These are phyloP conservation scores for Hypoxylon sp. DNA, from an alignment of 2,329 filamentous ascomycete species.

Conservation along the genomic window DNA sequence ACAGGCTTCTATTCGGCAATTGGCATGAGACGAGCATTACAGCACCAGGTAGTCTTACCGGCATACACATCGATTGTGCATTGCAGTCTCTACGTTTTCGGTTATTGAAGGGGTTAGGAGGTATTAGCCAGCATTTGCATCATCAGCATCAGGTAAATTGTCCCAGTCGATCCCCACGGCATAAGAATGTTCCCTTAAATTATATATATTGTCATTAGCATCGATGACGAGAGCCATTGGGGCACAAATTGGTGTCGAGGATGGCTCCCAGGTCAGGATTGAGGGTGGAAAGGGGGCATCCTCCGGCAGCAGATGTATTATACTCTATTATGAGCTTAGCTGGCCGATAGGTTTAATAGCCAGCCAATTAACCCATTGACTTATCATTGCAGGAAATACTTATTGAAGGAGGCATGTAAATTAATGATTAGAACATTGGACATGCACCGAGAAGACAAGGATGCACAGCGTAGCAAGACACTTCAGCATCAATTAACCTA, in stretches of 20 bases:
- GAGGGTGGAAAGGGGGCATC: neutral
- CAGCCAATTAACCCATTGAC: neutral
- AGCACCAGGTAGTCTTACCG: neutral
- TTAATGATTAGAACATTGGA: neutral
- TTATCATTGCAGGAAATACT: too few species aligned
- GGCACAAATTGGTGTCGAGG: neutral
- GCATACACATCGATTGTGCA: neutral
- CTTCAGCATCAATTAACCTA: conserved; percentile 4
- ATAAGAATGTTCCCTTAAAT: neutral
- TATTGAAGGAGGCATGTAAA: too few species aligned
- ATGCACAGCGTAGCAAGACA: neutral
- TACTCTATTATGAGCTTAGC: neutral
- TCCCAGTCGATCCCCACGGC: neutral
- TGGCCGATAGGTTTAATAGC: neutral
- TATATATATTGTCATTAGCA: neutral
- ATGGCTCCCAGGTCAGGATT: neutral
- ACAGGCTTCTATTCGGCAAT: neutral
- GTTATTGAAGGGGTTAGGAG: neutral
- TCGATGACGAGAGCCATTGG: neutral
- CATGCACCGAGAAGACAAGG: neutral
- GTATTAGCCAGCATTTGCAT: neutral
- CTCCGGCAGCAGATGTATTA: neutral
- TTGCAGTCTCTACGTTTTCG: neutral
- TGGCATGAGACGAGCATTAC: neutral
- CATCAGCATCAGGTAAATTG: neutral